Base-by-base conservation (phyloP, 345 rosid species). In the Gossypium sturtianum region DNA sequence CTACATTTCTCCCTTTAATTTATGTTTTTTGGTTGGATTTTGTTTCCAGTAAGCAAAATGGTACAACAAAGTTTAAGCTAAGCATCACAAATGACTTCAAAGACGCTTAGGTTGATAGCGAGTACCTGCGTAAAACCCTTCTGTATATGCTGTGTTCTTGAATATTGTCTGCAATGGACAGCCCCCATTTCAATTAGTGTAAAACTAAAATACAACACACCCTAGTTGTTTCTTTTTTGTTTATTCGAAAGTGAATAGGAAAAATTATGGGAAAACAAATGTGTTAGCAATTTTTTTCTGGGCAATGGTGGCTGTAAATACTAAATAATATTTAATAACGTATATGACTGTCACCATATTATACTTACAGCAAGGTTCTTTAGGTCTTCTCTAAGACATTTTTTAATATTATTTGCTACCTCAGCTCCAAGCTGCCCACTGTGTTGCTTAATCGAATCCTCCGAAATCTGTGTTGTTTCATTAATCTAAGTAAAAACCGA, bases 121-220 rank as follows among this genome's bases (percentile, higher is more conserved):
- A 44, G 38, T 80, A 78, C 97, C 97, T 3, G 98, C 95, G 16
- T 81, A 67, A 80, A 94, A 94, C 61, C 97, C 98, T 85, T 90
- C 87, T 0, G 93, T 52, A 58, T 92, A 94, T 6, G 95, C 93
- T 2, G 92, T 81, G 87, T 89, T 94, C 92, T 91, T 88, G 85
- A 84, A 92, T 79, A 91, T 88, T 22, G 78, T 78, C 97, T 92
- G 91, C 87, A 84, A 81, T 41, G 76, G 44, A 67, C 19, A 25
- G 62, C 1, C 29, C n/a, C 41, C 12, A 9, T 75, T 51, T 52
- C 64, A 7, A 17, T 64, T 27, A 38, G 43, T 27, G 38, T 20
- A 51, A 29, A 79, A 75, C 53, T 62, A 8, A 3, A 51, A 69
- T 10, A 68, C 6, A 23, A 48, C 41, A 15, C 57, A 67, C 57